phyloP scores from a whole-genome alignment of 306 rosid species.

The Castanea sativa region DNA sequence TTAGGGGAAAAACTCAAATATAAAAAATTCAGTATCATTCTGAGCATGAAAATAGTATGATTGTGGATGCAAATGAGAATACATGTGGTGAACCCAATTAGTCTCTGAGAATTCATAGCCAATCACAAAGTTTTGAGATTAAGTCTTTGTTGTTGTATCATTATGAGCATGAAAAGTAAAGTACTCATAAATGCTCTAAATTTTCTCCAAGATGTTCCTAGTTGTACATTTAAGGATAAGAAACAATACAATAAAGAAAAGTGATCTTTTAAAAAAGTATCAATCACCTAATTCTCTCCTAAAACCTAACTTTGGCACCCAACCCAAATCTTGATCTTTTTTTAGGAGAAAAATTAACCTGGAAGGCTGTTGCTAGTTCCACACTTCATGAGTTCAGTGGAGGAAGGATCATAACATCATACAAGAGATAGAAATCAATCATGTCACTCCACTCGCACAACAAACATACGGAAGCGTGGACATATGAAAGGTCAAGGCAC shows the following conservation, averaged over 20 bases:
- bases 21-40: neutral
- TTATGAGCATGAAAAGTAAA: neutral
- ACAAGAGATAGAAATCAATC: neutral
- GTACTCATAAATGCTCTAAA: neutral
- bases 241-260: neutral
- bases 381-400: neutral
- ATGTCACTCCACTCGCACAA: neutral
- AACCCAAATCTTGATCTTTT: neutral
- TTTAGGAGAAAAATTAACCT: neutral
- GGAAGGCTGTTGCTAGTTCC: neutral
- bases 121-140: no score
- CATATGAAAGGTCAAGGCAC: neutral
- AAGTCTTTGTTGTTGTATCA: no score
- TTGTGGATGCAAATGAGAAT: no score
- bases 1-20: neutral
- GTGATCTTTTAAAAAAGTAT: neutral
- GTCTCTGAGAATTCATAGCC: no score
- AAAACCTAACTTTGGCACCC: neutral
- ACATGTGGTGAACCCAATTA: no score
- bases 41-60: neutral
- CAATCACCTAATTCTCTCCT: neutral
- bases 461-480: neutral
- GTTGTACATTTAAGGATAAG: neutral
- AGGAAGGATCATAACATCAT: neutral
- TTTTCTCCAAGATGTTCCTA: neutral